Evolutionary conservation across 164 flowering plant species (phyloP).

Genomic region (Chimonanthus salicifolius): DNA sequence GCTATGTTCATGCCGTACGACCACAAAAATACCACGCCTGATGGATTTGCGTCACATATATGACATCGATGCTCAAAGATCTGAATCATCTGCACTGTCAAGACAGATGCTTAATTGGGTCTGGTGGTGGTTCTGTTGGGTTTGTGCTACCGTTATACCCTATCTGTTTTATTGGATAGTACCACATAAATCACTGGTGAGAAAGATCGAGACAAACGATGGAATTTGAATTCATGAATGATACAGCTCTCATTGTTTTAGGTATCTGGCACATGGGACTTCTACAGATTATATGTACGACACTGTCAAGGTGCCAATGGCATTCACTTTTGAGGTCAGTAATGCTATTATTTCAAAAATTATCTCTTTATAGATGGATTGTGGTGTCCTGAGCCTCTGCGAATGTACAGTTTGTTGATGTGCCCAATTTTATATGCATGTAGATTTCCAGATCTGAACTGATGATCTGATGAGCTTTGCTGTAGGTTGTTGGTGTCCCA

Average conservation of each 20-base stretch:
- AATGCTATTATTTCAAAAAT: background rate
- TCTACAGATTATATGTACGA: conserved; percentile 98
- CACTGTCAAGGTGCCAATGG: conserved; percentile 79
- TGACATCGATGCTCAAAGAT: conserved; percentile 64
- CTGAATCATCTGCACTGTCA: conserved; percentile 70
- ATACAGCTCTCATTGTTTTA: conserved; percentile 14
- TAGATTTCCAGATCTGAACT: background rate
- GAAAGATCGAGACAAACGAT: background rate
- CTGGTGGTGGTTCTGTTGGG: conserved; percentile 99
- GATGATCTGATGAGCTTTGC: background rate
- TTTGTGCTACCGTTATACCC: conserved; percentile 28
- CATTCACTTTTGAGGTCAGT: conserved; percentile 97
- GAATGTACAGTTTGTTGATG: background rate
- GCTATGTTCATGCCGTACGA: conserved; percentile 99
- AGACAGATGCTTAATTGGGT: conserved; percentile 83
- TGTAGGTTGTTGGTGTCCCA: background rate
- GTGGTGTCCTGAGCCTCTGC: background rate
- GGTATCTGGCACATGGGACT: conserved; percentile 98
- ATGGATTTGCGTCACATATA: conserved; percentile 51
- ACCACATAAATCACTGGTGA: background rate
- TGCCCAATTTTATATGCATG: background rate
- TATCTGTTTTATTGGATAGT: background rate
- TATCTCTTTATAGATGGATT: background rate
- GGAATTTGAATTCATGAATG: background rate
- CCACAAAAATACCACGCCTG: conserved; percentile 87